A percentile compares a stretch with the other conserved stretches of the same genome.
These are phyloP conservation scores for Populus nigra DNA, from an alignment of 345 rosid genomes.

Conservation along the genomic window DNA sequence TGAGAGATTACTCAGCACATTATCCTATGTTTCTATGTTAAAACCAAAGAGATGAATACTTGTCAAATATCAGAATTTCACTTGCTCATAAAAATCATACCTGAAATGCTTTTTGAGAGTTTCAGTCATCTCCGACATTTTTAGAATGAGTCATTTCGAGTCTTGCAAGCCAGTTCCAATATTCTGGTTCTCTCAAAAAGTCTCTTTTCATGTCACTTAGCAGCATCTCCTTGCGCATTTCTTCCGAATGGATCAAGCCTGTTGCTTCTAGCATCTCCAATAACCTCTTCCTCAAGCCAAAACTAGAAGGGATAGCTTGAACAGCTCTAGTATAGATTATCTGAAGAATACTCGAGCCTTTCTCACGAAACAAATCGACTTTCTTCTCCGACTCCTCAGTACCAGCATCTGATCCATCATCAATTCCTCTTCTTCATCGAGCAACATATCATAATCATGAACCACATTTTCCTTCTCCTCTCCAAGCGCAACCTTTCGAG, in stretches of 20 bases:
- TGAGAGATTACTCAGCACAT: neutral
- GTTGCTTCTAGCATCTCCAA: slow-evolving; percentile 71
- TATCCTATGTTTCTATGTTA: neutral
- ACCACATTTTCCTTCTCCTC: slow-evolving; percentile 64
- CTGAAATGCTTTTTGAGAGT: slow-evolving; percentile 59
- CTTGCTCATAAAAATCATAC: slow-evolving; percentile 25
- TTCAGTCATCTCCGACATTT: slow-evolving; percentile 22
- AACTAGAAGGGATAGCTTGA: slow-evolving; percentile 66
- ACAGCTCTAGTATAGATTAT: slow-evolving; percentile 67
- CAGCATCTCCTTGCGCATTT: slow-evolving; percentile 47
- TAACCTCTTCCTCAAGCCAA: slow-evolving; percentile 64
- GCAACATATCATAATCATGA: slow-evolving; percentile 49
- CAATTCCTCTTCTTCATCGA: slow-evolving; percentile 40
- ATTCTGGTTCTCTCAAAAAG: slow-evolving; percentile 59
- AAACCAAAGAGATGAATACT: neutral
- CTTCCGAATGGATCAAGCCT: slow-evolving; percentile 62
- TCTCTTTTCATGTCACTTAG: slow-evolving; percentile 74
- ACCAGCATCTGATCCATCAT: slow-evolving; percentile 35
- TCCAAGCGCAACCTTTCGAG: slow-evolving; percentile 75
- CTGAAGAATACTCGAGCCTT: slow-evolving; percentile 58
- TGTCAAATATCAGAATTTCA: neutral
- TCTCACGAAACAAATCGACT: slow-evolving; percentile 55
- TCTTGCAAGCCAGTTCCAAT: slow-evolving; percentile 94
- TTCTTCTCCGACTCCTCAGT: slow-evolving; percentile 42
- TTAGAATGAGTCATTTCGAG: slow-evolving; percentile 42